phyloP scores from a whole-genome alignment of 768 basidiomycete genomes.

The Filobasidium wieringae region DNA sequence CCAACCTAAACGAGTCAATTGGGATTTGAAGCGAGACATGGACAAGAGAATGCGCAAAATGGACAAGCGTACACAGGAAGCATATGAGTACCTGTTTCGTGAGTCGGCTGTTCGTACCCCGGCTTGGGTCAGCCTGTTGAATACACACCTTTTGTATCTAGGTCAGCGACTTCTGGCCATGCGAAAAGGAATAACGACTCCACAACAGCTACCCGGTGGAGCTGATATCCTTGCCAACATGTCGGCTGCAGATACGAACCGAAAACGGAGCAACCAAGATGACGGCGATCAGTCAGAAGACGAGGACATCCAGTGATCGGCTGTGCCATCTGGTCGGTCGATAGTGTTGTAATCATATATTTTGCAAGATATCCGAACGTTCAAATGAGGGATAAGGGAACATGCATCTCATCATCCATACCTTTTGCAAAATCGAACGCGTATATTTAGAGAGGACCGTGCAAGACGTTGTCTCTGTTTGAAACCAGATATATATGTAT shows the following conservation, averaged over 20 bases:
- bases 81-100: constrained; percentile 89
- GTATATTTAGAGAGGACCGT: too few species aligned
- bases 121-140: not conserved
- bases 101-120: constrained; percentile 35
- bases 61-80: constrained; percentile 82
- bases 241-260: constrained; percentile 29
- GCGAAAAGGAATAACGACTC: constrained; percentile 19
- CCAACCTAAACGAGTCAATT: constrained; percentile 57
- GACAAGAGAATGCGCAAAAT: constrained; percentile 66
- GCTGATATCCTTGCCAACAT: constrained; percentile 30
- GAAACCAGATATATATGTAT: too few species aligned
- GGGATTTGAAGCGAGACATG: constrained; percentile 74
- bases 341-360: too few species aligned
- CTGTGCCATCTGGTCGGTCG: too few species aligned
- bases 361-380: too few species aligned
- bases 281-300: constrained; percentile 9
- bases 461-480: too few species aligned
- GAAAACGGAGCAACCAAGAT: constrained; percentile 13
- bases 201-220: constrained; percentile 14
- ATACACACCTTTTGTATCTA: constrained; percentile 1
- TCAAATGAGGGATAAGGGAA: too few species aligned
- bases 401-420: too few species aligned
- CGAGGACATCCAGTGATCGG: not conserved
- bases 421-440: too few species aligned
- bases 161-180: constrained; percentile 35